Percentiles rank a stretch among this genome's conserved stretches.
Evolutionary conservation across 768 basidiomycete genomes (phyloP).

Genomic region (Chalciporus sphaerocephalus): DNA sequence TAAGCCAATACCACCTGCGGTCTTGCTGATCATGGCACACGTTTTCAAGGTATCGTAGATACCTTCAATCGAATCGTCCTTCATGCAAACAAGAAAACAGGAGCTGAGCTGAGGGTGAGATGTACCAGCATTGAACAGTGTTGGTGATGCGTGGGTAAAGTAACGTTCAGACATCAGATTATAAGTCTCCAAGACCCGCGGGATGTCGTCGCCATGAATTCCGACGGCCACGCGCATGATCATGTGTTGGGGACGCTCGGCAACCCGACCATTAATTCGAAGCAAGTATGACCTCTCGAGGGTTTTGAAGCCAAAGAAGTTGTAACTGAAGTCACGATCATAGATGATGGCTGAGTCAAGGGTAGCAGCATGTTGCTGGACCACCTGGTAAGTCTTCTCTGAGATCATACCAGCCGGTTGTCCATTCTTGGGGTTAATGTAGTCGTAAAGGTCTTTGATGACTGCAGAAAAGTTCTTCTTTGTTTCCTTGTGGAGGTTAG

Average conservation of each 20-base stretch:
- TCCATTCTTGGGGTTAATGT: constrained; percentile 95
- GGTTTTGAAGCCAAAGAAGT: constrained; percentile 99
- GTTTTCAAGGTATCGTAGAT: constrained; percentile 98
- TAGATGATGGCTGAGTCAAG: constrained; percentile 97
- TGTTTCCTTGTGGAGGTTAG: constrained; percentile 98
- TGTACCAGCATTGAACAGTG: constrained; percentile 96
- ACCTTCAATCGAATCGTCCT: constrained; percentile 97
- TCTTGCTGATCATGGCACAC: constrained; percentile 99
- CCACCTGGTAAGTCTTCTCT: constrained; percentile 74
- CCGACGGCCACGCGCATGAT: constrained; percentile 99
- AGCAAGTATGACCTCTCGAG: constrained; percentile 97
- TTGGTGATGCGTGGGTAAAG: constrained; percentile 98
- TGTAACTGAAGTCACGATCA: constrained; percentile 96
- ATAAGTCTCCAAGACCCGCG: constrained; percentile 86
- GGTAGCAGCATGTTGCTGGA: constrained; percentile 73
- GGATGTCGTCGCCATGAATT: constrained; percentile 87
- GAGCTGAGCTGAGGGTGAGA: constrained; percentile 93
- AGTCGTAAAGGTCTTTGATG: constrained; percentile 84
- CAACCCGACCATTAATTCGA: constrained; percentile 88
- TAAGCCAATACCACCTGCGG: constrained; percentile 95
- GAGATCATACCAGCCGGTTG: constrained; percentile 87
- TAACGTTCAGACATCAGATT: constrained; percentile 97
- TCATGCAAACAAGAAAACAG: constrained; percentile 98
- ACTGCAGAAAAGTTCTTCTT: constrained; percentile 96
- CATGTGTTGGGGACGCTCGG: constrained; percentile 97